phyloP scores from a whole-genome alignment of 139 green algal species.

The Volvox africanus region DNA sequence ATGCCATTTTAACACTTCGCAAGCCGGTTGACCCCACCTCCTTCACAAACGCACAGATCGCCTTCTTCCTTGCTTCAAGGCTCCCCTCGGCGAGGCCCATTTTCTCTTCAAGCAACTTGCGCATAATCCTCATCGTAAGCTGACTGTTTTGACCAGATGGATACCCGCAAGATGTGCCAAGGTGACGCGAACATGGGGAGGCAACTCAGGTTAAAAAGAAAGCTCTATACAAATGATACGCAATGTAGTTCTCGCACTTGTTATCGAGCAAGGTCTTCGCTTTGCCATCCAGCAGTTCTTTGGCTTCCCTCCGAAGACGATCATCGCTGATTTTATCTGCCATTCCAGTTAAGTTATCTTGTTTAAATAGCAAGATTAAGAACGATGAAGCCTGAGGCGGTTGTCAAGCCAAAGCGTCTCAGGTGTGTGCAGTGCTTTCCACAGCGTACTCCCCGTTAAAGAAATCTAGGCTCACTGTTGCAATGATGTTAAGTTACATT shows the following conservation, averaged over 20 bases:
- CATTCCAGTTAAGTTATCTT: too few relatives aligned
- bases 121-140: slow-evolving; percentile 24
- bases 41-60: slow-evolving; percentile 2
- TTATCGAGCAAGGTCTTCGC: slow-evolving; percentile 2
- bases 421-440: too few relatives aligned
- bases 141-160: background rate
- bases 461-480: too few relatives aligned
- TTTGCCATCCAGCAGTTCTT: slow-evolving; percentile 30
- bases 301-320: background rate
- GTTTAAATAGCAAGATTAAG: too few relatives aligned
- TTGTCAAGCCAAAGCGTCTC: too few relatives aligned
- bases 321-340: background rate
- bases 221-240: background rate
- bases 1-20: too few relatives aligned
- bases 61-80: slow-evolving; percentile 17
- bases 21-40: background rate
- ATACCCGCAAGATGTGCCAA: too few relatives aligned
- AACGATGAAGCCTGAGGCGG: background rate
- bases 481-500: too few relatives aligned
- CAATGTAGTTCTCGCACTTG: background rate
- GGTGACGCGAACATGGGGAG: background rate
- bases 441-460: too few relatives aligned
- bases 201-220: too few relatives aligned
- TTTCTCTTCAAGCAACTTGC: slow-evolving; percentile 35
- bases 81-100: background rate